Evolutionary conservation across 495 filamentous ascomycete species (phyloP), one percentile per base, ranked within the genome.

Genomic region (Rhizodiscina lignyota): DNA sequence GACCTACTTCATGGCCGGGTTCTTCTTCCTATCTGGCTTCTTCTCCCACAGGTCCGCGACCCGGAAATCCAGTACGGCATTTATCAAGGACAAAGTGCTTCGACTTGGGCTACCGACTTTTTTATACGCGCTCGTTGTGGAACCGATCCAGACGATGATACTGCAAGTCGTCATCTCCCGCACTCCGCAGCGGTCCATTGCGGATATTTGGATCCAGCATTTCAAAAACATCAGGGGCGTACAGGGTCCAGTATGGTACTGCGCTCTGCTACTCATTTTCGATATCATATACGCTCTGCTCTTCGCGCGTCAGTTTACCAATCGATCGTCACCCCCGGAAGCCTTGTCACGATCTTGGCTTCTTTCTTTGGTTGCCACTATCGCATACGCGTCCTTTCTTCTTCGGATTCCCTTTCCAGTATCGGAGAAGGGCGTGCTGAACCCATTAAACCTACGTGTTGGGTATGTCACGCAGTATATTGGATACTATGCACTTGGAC

Each of bases 191-290:
- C 2, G 32, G 19, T 27, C 26, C 4, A 18, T 16, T 21, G 18
- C 4, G 35, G 27, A 23, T 19, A 21, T 3, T 4, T 20, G 5
- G n/a, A 4, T 34, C 30, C 31, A 39, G 20, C 15, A 15, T 18
- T 13, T 35, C n/a, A 23, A 13, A 32, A 11, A 13, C 17, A 20
- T 32, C 22, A 34, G 34, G 30, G 42, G 38, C 10, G 38, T 45
- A 6, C 32, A 34, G 16, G 38, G 38, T 10, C 26, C 42, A 15
- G 42, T 45, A 27, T 41, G 42, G 42, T 45, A 45, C 31, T 45
- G 42, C 34, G 37, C 26, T 3, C 15, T 45, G 10, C 26, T 45
- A 18, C 18, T 40, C 12, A 28, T 37, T 21, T 45, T 45, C 19
- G 42, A 45, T 29, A 24, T 12, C 18, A 15, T 36, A 2, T 44